Base-by-base conservation (phyloP, 306 rosid genomes). In the Begonia loranthoides region DNA sequence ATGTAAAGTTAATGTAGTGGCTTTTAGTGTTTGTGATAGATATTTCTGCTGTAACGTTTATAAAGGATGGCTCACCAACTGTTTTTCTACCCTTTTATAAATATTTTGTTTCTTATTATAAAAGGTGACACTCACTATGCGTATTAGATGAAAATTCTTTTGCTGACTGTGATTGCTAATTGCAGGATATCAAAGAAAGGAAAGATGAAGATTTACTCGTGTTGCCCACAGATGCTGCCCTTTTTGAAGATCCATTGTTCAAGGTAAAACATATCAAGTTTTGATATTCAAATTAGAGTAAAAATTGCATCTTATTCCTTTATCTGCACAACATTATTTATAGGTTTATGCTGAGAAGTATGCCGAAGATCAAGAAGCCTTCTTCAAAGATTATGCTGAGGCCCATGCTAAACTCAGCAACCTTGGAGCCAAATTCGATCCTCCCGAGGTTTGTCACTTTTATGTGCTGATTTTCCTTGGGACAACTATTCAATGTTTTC, bases 341-440 rank as follows among this genome's bases (percentile, higher is more conserved):
- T 68, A 86, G 99, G 88, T 73, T 41, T 86, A 66, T 73, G 88
- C 96, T 57, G 99, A 92, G 68, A 86, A 86, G 60, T 92, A 92
- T 78, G 94, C 83, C 38, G 87, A 67, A 62, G 99, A 83, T 62
- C 80, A 78, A 76, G 96, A 78, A 65, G 76, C 84, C 14, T 92
- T 83, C 86, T 92, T 92, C 74, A 80, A 80, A 65, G 99, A 92
- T 70, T 86, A 83, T 64, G 99, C 99, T 57, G 96, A 86, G 76
- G 99, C 99, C 56, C 96, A 86, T 76, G 94, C 96, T 52, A 92
- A 86, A 67, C 94, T 92, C 49, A 80, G 99, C 86, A 83, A 80
- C 70, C 72, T 74, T 58, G 99, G 99, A 58, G 94, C 94, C 59
- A 86, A 80, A 67, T 86, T 92, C 71, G 88, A 86, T 65, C 99